Base-by-base conservation (phyloP, 139 green algal species). In the Chlamydomonas sphaeroides region DNA sequence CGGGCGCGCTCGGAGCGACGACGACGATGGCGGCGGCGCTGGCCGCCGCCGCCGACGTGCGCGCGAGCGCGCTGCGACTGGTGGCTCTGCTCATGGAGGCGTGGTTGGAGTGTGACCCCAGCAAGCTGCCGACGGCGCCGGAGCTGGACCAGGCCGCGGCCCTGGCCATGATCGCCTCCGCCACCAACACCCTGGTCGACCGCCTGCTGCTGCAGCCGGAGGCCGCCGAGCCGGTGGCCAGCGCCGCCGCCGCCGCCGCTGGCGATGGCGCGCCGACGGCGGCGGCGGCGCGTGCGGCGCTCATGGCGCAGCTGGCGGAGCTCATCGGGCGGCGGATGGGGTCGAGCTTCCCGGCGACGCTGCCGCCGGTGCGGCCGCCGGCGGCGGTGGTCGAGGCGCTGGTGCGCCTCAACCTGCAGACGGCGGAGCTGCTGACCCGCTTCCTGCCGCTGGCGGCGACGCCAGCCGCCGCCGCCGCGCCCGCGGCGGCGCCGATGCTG, bases 21-120 rank as follows among this genome's bases (percentile, higher is more conserved):
- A 63, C 74, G 8, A 45, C 74, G 2, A 80, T 80, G 74, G 74
- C 74, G 39, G 76, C 76, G 63, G 76, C 76, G 41, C 62, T 73
- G 33, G 62, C 48, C 21, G 76, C 76, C 32, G 76, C 76, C 26
- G 30, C 62, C 0, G 76, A 72, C 76, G 33, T 41, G 11, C 76
- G 62, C 32, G 63, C 63, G 18, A 65, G 42, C 17, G 48, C 78
- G 49, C 71, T 68, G 56, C 62, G 70, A 39, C 80, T 93, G 77
- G 65, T 93, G 57, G 33, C 23, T 0, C 82, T 87, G 25, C 79
- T 94, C 75, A 70, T 90, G 81, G 87, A 90, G 5, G 87, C 73
- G 59, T 95, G 91, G 91, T 26, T 57, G 30, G 91, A 94, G 73
- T 90, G 86, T 51, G 73, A 59, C 4, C 90, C 91, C 28, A 82